These are phyloP conservation scores for Talaromyces sp. DNA, from an alignment of 2,329 filamentous ascomycete genomes.

Conservation along the genomic window DNA sequence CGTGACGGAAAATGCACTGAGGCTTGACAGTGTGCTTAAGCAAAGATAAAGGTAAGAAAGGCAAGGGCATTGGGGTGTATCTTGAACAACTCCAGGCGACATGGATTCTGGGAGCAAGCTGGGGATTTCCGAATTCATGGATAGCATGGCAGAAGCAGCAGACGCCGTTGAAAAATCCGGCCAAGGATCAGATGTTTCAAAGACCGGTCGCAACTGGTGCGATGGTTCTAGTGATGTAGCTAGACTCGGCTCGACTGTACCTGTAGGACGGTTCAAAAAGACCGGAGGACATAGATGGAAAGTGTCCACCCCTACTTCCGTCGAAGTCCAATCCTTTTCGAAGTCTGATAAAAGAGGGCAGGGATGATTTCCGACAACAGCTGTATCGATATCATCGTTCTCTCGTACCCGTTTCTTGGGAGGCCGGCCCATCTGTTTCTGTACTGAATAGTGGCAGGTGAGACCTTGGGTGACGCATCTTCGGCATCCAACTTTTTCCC, in stretches of 20 bases:
- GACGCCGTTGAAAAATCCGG: constrained; percentile 38
- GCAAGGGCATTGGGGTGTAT: constrained; percentile 30
- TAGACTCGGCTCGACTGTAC: neutral
- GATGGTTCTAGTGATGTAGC: constrained; percentile 17
- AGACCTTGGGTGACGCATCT: constrained; percentile 41
- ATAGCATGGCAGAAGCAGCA: constrained; percentile 25
- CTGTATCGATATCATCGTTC: constrained; percentile 21
- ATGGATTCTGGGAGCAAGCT: constrained; percentile 13
- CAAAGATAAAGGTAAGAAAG: constrained; percentile 41
- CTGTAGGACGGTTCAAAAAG: constrained; percentile 18
- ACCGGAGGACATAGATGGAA: constrained; percentile 26
- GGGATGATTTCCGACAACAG: neutral
- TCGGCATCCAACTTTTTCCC: constrained; percentile 38
- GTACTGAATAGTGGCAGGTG: constrained; percentile 42
- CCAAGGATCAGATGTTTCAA: constrained; percentile 31
- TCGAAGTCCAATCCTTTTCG: constrained; percentile 17
- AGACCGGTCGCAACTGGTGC: constrained; percentile 22
- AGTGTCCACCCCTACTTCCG: constrained; percentile 19
- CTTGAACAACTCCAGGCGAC: constrained; percentile 16
- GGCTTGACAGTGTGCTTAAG: constrained; percentile 37
- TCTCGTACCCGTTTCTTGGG: constrained; percentile 37
- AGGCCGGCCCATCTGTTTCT: constrained; percentile 47
- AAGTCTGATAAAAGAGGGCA: constrained; percentile 21
- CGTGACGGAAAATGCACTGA: constrained; percentile 39
- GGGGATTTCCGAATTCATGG: constrained; percentile 18